Percentiles rank a stretch among this genome's conserved stretches.
Evolutionary conservation across 2,329 filamentous ascomycete species (phyloP).

Genomic region (Scedosporium boydii): DNA sequence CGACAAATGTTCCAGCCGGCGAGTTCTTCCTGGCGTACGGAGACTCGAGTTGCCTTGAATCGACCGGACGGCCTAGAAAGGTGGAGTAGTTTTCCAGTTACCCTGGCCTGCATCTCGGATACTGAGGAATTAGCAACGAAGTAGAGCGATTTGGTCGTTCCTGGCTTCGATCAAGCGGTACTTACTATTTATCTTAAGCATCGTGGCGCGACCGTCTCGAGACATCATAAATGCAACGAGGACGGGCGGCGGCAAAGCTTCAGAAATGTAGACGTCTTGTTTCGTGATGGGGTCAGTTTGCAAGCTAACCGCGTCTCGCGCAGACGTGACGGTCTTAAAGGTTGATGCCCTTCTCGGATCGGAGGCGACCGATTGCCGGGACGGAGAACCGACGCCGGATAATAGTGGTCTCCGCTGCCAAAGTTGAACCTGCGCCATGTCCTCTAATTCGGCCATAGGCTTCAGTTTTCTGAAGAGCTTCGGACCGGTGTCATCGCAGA

Average conservation of each 20-base stretch:
- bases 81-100: not conserved
- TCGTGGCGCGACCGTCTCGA: not conserved
- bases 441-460: not conserved
- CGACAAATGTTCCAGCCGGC: not conserved
- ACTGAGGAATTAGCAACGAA: not conserved
- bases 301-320: not conserved
- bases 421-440: not conserved
- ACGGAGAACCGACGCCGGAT: not conserved
- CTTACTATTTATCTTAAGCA: not conserved
- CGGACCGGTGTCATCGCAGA: not conserved
- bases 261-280: not conserved
- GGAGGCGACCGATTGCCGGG: not conserved
- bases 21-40: not conserved
- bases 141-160: too few species aligned
- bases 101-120: not conserved
- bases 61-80: not conserved
- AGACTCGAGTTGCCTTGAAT: not conserved
- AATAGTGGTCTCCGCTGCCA: not conserved
- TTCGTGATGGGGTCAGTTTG: not conserved
- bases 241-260: not conserved
- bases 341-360: not conserved
- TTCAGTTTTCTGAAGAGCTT: not conserved
- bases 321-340: not conserved
- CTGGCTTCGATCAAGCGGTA: not conserved
- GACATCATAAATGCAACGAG: not conserved